These are phyloP conservation scores for Psidium guajava DNA, from an alignment of 345 rosid species.

Conservation along the genomic window DNA sequence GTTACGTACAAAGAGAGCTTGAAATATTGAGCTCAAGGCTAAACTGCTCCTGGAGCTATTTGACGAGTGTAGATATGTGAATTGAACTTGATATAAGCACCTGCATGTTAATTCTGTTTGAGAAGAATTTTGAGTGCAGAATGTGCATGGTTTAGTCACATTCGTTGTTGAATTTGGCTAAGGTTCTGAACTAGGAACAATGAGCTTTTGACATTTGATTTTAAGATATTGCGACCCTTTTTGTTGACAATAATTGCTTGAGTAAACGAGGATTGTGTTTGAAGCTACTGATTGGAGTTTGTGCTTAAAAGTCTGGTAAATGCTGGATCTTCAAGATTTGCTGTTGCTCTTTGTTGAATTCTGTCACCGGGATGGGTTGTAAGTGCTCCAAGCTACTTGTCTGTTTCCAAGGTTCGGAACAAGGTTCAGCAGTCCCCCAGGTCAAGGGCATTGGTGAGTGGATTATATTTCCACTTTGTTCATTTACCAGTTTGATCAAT, in stretches of 20 bases:
- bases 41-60: background rate
- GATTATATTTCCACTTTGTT: background rate
- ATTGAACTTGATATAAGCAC: background rate
- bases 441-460: slow-evolving; percentile 20
- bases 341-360: background rate
- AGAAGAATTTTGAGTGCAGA: background rate
- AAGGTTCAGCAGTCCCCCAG: slow-evolving; percentile 11
- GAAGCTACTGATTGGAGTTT: background rate
- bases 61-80: background rate
- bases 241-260: background rate
- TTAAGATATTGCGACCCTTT: background rate
- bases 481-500: background rate
- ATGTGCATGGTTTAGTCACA: background rate
- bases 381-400: slow-evolving; percentile 24
- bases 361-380: slow-evolving; percentile 26
- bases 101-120: background rate
- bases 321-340: background rate
- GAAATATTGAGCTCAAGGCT: background rate
- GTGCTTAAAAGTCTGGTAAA: background rate
- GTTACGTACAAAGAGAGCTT: background rate
- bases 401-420: slow-evolving; percentile 25
- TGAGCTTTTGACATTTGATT: background rate
- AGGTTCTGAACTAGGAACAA: background rate
- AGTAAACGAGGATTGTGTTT: background rate
- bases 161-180: background rate